Evolutionary conservation across 495 filamentous ascomycete species (phyloP), one percentile per base, ranked within the genome.

Genomic region (Neohortaea acidophila): DNA sequence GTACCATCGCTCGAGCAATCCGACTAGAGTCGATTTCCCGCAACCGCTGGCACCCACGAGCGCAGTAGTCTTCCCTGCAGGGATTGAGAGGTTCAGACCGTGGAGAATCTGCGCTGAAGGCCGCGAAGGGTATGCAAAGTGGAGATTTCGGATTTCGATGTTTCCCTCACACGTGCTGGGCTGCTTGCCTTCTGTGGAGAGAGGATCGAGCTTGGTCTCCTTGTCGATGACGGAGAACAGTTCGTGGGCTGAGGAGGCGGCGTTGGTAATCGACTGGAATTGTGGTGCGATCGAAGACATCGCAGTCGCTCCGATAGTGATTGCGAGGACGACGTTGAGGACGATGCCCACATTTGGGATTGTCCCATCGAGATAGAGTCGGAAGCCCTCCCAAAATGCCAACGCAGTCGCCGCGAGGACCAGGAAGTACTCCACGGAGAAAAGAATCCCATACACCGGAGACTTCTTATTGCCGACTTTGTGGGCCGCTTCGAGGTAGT

Each of bases 151-250:
- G 20, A 56, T 32, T 31, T 44, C 33, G 14, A 58, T 45, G 20
- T 51, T 36, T 10, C 60, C 61, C 6, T 21, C 18, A 17, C 44
- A 48, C 1, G 36, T 9, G 0, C 22, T 14, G 2, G 53, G 55
- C 29, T 39, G 39, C 13, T 51, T 33, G 13, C 59, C 58, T 0
- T 40, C 44, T 6, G 44, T 15, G 25, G 43, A 37, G 14, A 54
- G 52, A 0, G 59, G 59, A 31, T 62, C 49, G 14, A 64, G 50
- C 1, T 36, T 19, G 0, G 59, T 59, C 15, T 34, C 23, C 7
- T 57, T 45, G 39, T 63, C 59, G 25, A 65, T 57, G 10, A 57
- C 41, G 0, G 23, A 34, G 41, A 65, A 65, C n/a, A 65, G 45
- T 35, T 65, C 54, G 6, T 51, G 27, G n/a, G 60, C 60, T 4